Percentiles rank a stretch among this genome's conserved stretches.
Conservation (phyloP, 1,284 basidiomycete species). For the Sutorius eximius region DNA sequence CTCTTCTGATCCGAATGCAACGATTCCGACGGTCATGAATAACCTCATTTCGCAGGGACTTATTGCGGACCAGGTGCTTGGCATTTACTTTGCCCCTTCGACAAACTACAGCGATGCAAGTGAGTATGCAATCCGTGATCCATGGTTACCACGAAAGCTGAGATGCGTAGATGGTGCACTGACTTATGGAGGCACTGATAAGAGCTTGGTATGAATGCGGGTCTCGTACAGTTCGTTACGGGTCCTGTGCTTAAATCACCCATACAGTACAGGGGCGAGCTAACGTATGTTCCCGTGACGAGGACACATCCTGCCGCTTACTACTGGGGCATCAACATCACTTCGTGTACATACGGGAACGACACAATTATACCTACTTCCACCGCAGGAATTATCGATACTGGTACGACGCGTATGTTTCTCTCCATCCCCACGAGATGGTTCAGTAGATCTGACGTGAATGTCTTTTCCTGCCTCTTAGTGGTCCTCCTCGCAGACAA, state of each 20-base stretch:
- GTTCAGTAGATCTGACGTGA: too few species aligned
- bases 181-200: slow-evolving; percentile 27
- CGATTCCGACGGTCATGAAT: slow-evolving; percentile 28
- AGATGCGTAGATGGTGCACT: slow-evolving; percentile 26
- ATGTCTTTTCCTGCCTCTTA: background rate
- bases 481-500: slow-evolving; percentile 25
- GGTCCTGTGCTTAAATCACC: background rate
- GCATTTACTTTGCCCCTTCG: slow-evolving; percentile 29
- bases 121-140: slow-evolving; percentile 1
- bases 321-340: slow-evolving; percentile 31
- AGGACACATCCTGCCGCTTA: slow-evolving; percentile 13
- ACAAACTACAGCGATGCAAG: slow-evolving; percentile 17
- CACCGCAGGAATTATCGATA: slow-evolving; percentile 21
- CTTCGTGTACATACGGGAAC: slow-evolving; percentile 15
- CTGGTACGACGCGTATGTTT: slow-evolving; percentile 22
- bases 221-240: background rate
- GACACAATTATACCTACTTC: slow-evolving; percentile 16
- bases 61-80: slow-evolving; percentile 19
- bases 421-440: too few species aligned
- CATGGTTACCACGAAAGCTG: background rate
- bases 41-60: slow-evolving; percentile 25
- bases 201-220: slow-evolving; percentile 17
- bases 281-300: slow-evolving; percentile 28
- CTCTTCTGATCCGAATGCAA: background rate
- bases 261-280: slow-evolving; percentile 18